Evolutionary conservation across 257 asterid genomes (phyloP).

Genomic region (Ballota nigra): DNA sequence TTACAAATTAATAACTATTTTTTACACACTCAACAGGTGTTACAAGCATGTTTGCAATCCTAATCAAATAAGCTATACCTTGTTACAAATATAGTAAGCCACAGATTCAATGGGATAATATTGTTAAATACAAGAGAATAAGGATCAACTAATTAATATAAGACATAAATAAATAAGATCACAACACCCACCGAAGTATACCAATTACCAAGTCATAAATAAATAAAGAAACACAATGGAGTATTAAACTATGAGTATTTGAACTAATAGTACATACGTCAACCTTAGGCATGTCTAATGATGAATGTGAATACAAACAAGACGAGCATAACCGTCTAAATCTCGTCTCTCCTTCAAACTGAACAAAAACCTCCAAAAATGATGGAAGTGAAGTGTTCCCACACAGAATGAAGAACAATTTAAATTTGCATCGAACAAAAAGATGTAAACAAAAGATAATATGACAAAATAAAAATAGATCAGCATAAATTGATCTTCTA

Average conservation of each 20-base stretch:
- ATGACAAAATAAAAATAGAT: not conserved
- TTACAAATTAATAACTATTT: constrained; percentile 13
- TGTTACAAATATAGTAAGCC: not conserved
- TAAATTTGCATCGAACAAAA: constrained; percentile 16
- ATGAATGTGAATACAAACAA: constrained; percentile 87
- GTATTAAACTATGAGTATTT: constrained; percentile 2
- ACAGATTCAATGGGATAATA: not conserved
- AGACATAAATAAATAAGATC: not conserved
- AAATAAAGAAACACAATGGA: not conserved
- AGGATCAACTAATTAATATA: constrained; percentile 3
- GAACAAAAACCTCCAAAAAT: constrained; percentile 73
- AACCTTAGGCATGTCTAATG: constrained; percentile 87
- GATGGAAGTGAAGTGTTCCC: constrained; percentile 87
- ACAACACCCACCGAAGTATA: constrained; percentile 14
- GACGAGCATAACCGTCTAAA: constrained; percentile 93
- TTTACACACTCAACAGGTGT: not conserved
- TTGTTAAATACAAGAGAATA: constrained; percentile 8
- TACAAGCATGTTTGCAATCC: constrained; percentile 11
- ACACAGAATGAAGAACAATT: constrained; percentile 24
- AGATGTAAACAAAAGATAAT: constrained; percentile 16
- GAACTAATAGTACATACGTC: constrained; percentile 53
- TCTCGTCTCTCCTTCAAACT: constrained; percentile 91
- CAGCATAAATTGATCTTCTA: too few relatives aligned
- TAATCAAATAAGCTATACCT: constrained; percentile 12
- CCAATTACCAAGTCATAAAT: constrained; percentile 3